Percentiles rank a stretch among this genome's conserved stretches.
Evolutionary conservation across 1,139 yeast species (phyloP).

Genomic region (Candida buenavistaensis): DNA sequence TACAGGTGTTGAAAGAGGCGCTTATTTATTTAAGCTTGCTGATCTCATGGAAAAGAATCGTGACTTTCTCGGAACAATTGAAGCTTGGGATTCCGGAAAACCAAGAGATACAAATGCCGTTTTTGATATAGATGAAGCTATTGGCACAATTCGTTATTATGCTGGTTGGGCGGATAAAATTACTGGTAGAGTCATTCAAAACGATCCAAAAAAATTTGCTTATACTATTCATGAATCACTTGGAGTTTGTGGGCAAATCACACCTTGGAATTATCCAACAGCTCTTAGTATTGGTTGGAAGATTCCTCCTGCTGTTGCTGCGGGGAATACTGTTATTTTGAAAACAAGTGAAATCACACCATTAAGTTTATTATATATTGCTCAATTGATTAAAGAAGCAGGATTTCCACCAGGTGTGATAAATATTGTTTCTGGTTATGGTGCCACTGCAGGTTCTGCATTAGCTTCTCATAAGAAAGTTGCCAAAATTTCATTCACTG

Average conservation of each 20-base stretch:
- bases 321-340: constrained; percentile 64
- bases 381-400: constrained; percentile 55
- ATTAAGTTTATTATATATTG: constrained; percentile 55
- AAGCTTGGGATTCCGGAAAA: constrained; percentile 83
- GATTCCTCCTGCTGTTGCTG: constrained; percentile 64
- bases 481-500: constrained; percentile 69
- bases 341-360: constrained; percentile 73
- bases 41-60: constrained; percentile 56
- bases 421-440: constrained; percentile 58
- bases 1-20: constrained; percentile 54
- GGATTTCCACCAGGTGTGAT: constrained; percentile 77
- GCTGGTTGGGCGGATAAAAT: constrained; percentile 88
- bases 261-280: constrained; percentile 66
- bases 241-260: constrained; percentile 79
- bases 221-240: constrained; percentile 81
- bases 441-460: constrained; percentile 57
- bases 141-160: constrained; percentile 61
- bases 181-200: constrained; percentile 67
- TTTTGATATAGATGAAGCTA: constrained; percentile 61
- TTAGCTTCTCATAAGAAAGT: constrained; percentile 57
- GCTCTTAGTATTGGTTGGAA: constrained; percentile 64
- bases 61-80: constrained; percentile 63
- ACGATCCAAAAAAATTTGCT: constrained; percentile 66
- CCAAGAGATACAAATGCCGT: constrained; percentile 51
- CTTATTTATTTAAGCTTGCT: constrained; percentile 57